Conservation (phyloP, 2,329 filamentous ascomycete genomes). For the Penicillium sp. region DNA sequence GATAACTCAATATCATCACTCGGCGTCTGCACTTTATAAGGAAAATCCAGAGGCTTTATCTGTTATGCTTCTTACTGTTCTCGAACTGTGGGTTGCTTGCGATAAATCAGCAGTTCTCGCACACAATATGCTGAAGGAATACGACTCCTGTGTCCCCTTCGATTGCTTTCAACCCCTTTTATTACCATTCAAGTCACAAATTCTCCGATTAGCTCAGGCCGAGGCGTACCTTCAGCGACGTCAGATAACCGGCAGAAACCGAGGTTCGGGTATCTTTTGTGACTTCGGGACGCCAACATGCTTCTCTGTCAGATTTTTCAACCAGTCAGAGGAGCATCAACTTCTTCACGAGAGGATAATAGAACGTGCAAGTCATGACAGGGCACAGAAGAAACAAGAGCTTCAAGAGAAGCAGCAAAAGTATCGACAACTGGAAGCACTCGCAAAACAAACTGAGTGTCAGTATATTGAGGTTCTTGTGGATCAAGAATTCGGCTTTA, state of each 20-base stretch:
- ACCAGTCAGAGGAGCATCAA: conserved; percentile 50
- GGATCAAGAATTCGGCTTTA: background rate
- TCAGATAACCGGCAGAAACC: conserved; percentile 15
- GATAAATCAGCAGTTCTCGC: conserved; percentile 53
- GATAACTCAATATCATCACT: conserved; percentile 41
- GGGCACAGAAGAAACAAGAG: conserved; percentile 34
- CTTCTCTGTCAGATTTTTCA: conserved; percentile 57
- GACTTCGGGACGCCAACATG: conserved; percentile 39
- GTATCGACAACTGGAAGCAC: conserved; percentile 32
- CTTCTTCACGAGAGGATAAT: conserved; percentile 41
- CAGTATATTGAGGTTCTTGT: conserved; percentile 8
- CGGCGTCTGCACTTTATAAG: conserved; percentile 39
- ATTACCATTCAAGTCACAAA: conserved; percentile 27
- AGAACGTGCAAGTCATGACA: conserved; percentile 34
- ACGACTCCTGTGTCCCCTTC: conserved; percentile 51
- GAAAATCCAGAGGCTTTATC: conserved; percentile 55
- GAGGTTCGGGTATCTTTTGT: conserved; percentile 43
- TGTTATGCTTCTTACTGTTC: conserved; percentile 59
- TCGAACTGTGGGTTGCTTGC: conserved; percentile 65
- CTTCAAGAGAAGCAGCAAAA: conserved; percentile 27
- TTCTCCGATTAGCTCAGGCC: conserved; percentile 33
- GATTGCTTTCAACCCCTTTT: conserved; percentile 26
- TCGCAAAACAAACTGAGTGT: conserved; percentile 33
- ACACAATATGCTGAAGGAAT: conserved; percentile 52
- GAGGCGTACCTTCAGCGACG: conserved; percentile 55